phyloP scores from a whole-genome alignment of 306 rosid genomes.

The Cicer cuneatum region DNA sequence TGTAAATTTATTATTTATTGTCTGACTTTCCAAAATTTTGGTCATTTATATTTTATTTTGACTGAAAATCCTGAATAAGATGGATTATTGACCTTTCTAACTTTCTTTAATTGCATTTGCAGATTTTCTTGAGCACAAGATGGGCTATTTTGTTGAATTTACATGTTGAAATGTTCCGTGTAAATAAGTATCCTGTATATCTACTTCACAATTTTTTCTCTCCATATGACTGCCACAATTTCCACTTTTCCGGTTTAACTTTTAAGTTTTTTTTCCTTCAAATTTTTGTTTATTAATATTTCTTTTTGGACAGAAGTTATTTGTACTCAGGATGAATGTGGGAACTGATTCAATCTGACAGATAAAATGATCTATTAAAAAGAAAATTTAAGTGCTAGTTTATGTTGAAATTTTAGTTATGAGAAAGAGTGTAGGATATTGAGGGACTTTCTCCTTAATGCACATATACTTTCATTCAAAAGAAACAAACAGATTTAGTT shows the following conservation, averaged over 20 bases:
- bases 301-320: not conserved
- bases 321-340: constrained; percentile 19
- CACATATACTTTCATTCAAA: constrained; percentile 25
- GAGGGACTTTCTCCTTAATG: constrained; percentile 34
- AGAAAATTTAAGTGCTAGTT: constrained; percentile 17
- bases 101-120: constrained; percentile 46
- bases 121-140: constrained; percentile 97
- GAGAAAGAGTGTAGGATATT: constrained; percentile 12
- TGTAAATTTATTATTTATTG: constrained; percentile 37
- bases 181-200: constrained; percentile 92
- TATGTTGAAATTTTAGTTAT: constrained; percentile 1
- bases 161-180: constrained; percentile 99
- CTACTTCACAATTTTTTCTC: constrained; percentile 2
- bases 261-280: not conserved
- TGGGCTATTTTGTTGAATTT: constrained; percentile 98
- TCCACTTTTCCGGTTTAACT: constrained; percentile 7
- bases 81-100: constrained; percentile 37
- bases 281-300: not conserved
- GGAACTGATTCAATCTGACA: constrained; percentile 29
- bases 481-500: constrained; percentile 20
- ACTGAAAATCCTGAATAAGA: constrained; percentile 21
- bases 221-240: constrained; percentile 16
- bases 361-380: constrained; percentile 32
- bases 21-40: constrained; percentile 1
- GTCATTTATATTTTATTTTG: not conserved